These are phyloP conservation scores for Coemansia reversa DNA, from an alignment of 192 early-diverging fungal species.

Conservation along the genomic window DNA sequence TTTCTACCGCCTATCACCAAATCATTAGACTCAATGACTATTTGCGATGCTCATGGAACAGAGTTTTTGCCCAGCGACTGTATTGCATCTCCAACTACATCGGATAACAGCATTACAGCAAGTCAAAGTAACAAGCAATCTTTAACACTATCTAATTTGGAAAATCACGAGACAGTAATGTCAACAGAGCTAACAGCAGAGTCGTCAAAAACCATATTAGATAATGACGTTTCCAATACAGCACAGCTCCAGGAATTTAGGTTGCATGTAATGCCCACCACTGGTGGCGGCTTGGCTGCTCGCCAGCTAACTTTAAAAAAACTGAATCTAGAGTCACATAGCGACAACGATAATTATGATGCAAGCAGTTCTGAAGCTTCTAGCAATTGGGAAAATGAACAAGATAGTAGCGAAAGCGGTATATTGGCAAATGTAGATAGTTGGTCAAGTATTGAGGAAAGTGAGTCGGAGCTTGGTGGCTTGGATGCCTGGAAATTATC, in stretches of 20 bases:
- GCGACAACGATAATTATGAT: no score
- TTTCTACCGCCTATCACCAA: conserved; percentile 27
- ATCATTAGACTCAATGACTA: conserved; percentile 6
- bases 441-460: not conserved
- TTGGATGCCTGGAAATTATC: no score
- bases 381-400: not conserved
- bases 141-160: no score
- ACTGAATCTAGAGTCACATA: not conserved
- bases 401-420: not conserved
- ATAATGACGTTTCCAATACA: no score
- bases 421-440: not conserved
- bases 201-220: no score
- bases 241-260: not conserved
- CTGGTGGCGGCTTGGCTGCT: not conserved
- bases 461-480: no score
- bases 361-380: not conserved
- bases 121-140: no score
- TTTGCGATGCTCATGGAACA: conserved; percentile 26
- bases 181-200: no score
- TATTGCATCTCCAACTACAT: not conserved
- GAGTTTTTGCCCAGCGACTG: conserved; percentile 23
- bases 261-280: conserved; percentile 14
- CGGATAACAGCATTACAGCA: not conserved
- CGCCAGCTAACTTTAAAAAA: not conserved
- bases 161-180: no score